phyloP scores from a whole-genome alignment of 306 rosid species.

The Quillaja saponaria region DNA sequence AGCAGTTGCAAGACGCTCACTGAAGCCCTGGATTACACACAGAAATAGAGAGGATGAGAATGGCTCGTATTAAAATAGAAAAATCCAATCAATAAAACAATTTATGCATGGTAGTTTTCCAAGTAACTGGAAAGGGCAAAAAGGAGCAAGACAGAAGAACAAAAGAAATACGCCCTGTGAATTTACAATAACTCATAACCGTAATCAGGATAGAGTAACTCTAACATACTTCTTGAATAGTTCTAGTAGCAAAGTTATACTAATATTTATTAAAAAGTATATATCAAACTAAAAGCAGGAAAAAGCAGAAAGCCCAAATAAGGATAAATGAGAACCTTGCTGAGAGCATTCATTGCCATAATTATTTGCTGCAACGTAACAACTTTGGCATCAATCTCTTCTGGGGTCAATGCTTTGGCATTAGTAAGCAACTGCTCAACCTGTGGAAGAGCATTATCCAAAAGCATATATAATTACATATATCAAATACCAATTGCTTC shows the following conservation, averaged over 20 bases:
- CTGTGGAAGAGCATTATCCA: slow-evolving; percentile 41
- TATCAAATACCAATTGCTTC: slow-evolving; percentile 20
- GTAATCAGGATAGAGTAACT: not conserved
- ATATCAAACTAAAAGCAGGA: slow-evolving; percentile 10
- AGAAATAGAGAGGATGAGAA: not conserved
- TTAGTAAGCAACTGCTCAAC: slow-evolving; percentile 71
- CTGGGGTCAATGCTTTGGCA: slow-evolving; percentile 56
- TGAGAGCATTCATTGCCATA: slow-evolving; percentile 87
- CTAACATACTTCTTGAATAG: not conserved
- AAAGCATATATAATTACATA: slow-evolving; percentile 6
- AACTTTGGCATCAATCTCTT: slow-evolving; percentile 70
- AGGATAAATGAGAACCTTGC: slow-evolving; percentile 65
- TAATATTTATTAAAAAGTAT: slow-evolving; percentile 10
- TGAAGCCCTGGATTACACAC: slow-evolving; percentile 74
- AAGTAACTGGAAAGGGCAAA: slow-evolving; percentile 15
- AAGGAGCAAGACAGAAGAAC: not conserved
- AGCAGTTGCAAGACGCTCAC: slow-evolving; percentile 88
- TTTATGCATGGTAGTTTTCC: too few species aligned
- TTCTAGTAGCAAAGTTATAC: not conserved
- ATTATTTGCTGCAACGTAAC: slow-evolving; percentile 79
- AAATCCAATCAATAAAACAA: not conserved
- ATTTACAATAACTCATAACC: slow-evolving; percentile 3
- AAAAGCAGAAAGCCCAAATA: not conserved
- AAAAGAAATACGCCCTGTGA: slow-evolving; percentile 8
- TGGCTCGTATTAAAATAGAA: slow-evolving; percentile 1